phyloP scores from a whole-genome alignment of 163 green algal species.

The Trebouxiophyceae sp. region DNA sequence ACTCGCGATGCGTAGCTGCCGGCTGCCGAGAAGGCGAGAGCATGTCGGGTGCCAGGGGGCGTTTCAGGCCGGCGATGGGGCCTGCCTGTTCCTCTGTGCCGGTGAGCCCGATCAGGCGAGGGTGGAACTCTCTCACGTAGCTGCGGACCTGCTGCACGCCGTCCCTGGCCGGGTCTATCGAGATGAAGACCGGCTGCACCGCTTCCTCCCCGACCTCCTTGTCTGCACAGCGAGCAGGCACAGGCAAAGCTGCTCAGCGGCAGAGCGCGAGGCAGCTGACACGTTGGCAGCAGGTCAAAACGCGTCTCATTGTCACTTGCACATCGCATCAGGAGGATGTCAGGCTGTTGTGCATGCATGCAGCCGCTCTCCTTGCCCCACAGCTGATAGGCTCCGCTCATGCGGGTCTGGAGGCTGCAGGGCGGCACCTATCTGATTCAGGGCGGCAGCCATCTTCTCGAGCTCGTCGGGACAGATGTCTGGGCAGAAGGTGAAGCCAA shows the following conservation, averaged over 20 bases:
- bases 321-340: conserved; percentile 1
- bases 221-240: too few species aligned
- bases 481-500: conserved; percentile 97
- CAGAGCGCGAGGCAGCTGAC: neutral
- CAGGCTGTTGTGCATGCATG: neutral
- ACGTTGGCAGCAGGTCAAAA: too few species aligned
- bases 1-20: too few species aligned
- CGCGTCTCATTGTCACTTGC: too few species aligned
- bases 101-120: conserved; percentile 88
- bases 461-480: conserved; percentile 99
- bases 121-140: conserved; percentile 95
- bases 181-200: conserved; percentile 89
- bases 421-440: conserved; percentile 52
- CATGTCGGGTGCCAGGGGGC: too few species aligned
- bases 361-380: too few species aligned
- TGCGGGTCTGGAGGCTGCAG: neutral
- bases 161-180: conserved; percentile 90
- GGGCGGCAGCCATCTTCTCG: conserved; percentile 82
- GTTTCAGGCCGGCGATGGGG: too few species aligned
- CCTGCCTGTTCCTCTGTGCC: conserved; percentile 53
- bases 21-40: too few species aligned
- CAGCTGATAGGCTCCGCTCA: too few species aligned
- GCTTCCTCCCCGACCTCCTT: too few species aligned
- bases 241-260: too few species aligned
- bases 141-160: conserved; percentile 57